Base-by-base conservation (phyloP, 805 yeast species). In the Yarrowia divulgata region DNA sequence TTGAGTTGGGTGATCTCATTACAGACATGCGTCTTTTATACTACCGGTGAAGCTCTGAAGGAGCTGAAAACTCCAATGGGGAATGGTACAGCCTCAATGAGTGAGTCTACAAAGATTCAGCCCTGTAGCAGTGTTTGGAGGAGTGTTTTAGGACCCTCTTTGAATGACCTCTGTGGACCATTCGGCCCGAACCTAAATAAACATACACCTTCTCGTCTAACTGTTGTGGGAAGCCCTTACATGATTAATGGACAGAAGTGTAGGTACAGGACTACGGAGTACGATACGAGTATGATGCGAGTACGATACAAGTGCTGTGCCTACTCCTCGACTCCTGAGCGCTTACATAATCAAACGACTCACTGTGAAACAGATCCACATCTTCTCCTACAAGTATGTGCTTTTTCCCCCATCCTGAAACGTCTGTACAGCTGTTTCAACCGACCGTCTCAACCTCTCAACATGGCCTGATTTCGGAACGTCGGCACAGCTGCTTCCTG, bases 371-470 rank as follows among this genome's bases (percentile, higher is more conserved):
- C 54, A 49, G 13, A n/a, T 32, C 19, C 19, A 16, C 54, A 8
- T 13, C n/a, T 19, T 13, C 19, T 18, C 12, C 8, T 10, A 12
- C 9, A n/a, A n/a, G 8, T 40, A 1, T 14, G 43, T 16, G n/a
- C 18, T 29, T 32, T 16, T 48, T 29, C 23, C 14, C 14, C 52
- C 14, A 42, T n/a, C 57, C 23, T 50, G 57, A 50, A 50, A 50
- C 57, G 55, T 34, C 39, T 50, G 37, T 34, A 50, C 55, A 48
- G 52, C 12, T 48, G 52, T 48, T 48, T 48, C 52, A 48, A 35
- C 12, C 39, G n/a, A n/a, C n/a, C n/a, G n/a, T 35, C 39, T 9
- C 40, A 12, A 12, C 40, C n/a, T 8, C 35, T 4, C 18, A 13
- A 8, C 3, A 34, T 49, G 37, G 55, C 55, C 35, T 32, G 19